A percentile compares a stretch with the other conserved stretches of the same genome.
Conservation (phyloP, 495 filamentous ascomycete genomes). For the Trichodelitschia bisporula region DNA sequence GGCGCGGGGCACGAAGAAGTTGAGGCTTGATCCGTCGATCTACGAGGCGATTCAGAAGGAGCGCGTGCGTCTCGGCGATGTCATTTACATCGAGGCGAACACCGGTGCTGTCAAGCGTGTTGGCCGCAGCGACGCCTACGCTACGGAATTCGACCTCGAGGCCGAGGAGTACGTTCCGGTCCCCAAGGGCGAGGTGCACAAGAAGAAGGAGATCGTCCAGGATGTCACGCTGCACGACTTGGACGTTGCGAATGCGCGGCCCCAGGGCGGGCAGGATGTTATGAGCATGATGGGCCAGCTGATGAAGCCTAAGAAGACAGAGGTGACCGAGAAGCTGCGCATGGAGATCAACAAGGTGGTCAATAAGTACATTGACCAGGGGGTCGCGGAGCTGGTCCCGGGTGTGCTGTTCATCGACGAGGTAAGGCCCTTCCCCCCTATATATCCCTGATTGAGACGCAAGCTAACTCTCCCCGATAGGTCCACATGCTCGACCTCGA, state of each 20-base stretch:
- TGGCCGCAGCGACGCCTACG: slow-evolving; percentile 82
- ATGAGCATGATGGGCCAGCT: slow-evolving; percentile 99
- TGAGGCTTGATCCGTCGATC: slow-evolving; percentile 85
- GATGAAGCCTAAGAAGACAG: slow-evolving; percentile 97
- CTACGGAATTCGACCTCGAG: slow-evolving; percentile 94
- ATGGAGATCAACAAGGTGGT: slow-evolving; percentile 97
- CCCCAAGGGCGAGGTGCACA: slow-evolving; percentile 95
- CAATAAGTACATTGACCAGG: slow-evolving; percentile 92
- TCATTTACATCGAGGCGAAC: slow-evolving; percentile 97
- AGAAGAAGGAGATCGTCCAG: slow-evolving; percentile 99
- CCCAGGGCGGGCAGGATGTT: slow-evolving; percentile 89
- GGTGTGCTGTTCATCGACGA: slow-evolving; percentile 97
- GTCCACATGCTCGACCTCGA: slow-evolving; percentile 98
- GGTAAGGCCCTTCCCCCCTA: slow-evolving; percentile 24
- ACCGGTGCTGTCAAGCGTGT: slow-evolving; percentile 94
- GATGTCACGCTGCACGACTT: slow-evolving; percentile 92
- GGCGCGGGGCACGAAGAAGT: slow-evolving; percentile 83
- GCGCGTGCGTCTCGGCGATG: slow-evolving; percentile 81
- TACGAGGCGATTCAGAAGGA: slow-evolving; percentile 99
- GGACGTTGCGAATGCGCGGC: slow-evolving; percentile 85
- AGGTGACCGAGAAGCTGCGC: slow-evolving; percentile 91
- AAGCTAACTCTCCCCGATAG: slow-evolving; percentile 20
- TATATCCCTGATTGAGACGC: background rate
- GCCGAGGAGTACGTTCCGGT: slow-evolving; percentile 97
- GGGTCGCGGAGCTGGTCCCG: slow-evolving; percentile 89